These are phyloP conservation scores for Rheum nobile DNA, from an alignment of 148 eudicot genomes.

Conservation along the genomic window DNA sequence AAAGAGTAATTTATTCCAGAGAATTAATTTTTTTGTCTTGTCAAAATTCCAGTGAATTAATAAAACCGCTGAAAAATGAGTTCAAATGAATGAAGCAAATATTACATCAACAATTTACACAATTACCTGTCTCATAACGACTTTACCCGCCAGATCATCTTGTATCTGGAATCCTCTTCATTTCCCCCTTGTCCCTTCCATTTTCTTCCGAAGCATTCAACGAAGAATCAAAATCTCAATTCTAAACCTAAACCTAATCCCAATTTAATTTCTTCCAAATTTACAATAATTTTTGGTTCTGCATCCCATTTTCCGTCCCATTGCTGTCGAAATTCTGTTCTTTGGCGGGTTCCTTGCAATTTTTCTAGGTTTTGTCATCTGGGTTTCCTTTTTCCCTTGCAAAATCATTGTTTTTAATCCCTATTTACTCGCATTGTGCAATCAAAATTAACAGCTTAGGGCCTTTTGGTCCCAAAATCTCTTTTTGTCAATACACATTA, in stretches of 20 bases:
- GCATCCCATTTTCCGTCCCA: neutral
- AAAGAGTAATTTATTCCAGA: too few relatives aligned
- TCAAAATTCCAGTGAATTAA: too few relatives aligned
- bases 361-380: neutral
- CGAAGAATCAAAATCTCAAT: neutral
- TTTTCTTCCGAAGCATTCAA: neutral
- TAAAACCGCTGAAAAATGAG: neutral
- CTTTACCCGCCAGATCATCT: constrained; percentile 5
- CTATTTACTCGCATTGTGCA: neutral
- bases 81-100: neutral
- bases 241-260: constrained; percentile 2
- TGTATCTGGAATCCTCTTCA: constrained; percentile 1
- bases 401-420: neutral
- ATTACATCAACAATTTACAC: neutral
- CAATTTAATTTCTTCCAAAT: neutral
- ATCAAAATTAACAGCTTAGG: neutral
- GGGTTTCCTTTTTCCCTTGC: neutral
- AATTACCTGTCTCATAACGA: neutral
- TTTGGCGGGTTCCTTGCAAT: neutral
- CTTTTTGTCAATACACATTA: neutral
- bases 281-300: neutral
- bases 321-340: neutral
- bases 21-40: too few relatives aligned
- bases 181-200: neutral
- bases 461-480: neutral